A percentile compares a stretch with the other conserved stretches of the same genome.
phyloP scores from a whole-genome alignment of 805 yeast species.

The Blastobotrys americana region DNA sequence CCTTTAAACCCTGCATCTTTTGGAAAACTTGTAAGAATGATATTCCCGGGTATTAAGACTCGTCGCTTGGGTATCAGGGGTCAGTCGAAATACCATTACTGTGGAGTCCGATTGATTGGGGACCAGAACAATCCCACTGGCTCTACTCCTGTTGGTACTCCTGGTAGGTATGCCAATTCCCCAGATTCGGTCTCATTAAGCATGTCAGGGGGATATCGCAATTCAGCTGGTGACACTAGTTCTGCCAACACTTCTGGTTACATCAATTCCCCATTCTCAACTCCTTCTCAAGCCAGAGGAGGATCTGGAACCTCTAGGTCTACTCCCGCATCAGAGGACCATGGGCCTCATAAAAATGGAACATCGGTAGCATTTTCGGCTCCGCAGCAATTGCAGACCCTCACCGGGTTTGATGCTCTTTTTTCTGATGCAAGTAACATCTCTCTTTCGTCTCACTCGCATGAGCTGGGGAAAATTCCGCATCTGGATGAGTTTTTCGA shows the following conservation, averaged over 20 bases:
- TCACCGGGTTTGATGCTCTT: not conserved
- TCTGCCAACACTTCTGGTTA: not conserved
- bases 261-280: not conserved
- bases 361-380: not conserved
- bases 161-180: slow-evolving; percentile 13
- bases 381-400: not conserved
- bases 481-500: slow-evolving; percentile 39
- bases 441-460: slow-evolving; percentile 9
- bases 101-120: slow-evolving; percentile 54
- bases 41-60: slow-evolving; percentile 62
- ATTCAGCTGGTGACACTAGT: not conserved
- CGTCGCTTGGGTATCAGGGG: slow-evolving; percentile 78
- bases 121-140: slow-evolving; percentile 23
- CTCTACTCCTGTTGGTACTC: slow-evolving; percentile 26
- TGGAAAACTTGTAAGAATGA: slow-evolving; percentile 62
- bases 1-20: slow-evolving; percentile 70
- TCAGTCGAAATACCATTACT: slow-evolving; percentile 77
- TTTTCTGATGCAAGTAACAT: slow-evolving; percentile 12
- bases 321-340: not conserved
- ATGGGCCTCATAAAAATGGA: not conserved
- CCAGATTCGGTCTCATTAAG: slow-evolving; percentile 10
- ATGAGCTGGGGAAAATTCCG: slow-evolving; percentile 20
- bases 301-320: not conserved
- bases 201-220: not conserved
- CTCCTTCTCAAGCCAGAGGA: not conserved